Evolutionary conservation across 2,329 filamentous ascomycete genomes (phyloP).

Genomic region (Mycosphaerelloides madeirae): DNA sequence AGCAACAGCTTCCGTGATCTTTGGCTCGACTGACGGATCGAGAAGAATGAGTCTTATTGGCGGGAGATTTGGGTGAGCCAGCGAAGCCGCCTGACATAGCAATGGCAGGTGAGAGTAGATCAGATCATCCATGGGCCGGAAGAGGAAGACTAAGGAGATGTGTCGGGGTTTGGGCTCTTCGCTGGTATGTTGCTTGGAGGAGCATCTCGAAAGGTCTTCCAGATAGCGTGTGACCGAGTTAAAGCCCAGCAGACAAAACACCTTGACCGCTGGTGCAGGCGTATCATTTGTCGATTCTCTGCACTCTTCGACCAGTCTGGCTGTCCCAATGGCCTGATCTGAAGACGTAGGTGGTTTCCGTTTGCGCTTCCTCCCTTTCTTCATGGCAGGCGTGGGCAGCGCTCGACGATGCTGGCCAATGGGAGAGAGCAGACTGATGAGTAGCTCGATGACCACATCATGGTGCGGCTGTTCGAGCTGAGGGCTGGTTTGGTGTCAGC

Average conservation of each 20-base stretch:
- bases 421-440: background rate
- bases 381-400: background rate
- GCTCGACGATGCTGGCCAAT: background rate
- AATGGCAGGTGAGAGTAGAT: conserved; percentile 3
- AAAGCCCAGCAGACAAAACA: background rate
- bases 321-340: too few species aligned
- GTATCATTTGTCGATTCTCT: too few species aligned
- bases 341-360: background rate
- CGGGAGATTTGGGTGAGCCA: background rate
- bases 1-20: background rate
- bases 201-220: background rate
- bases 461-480: conserved; percentile 2
- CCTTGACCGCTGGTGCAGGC: background rate
- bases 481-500: background rate
- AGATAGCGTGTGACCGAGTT: conserved; percentile 3
- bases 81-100: conserved; percentile 2
- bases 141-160: background rate
- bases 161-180: background rate
- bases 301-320: too few species aligned
- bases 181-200: background rate
- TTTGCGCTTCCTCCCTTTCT: background rate
- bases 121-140: conserved; percentile 1
- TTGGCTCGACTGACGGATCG: background rate
- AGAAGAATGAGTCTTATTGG: conserved; percentile 1
- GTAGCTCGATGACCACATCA: background rate